Percentiles rank a stretch among this genome's conserved stretches.
phyloP scores from a whole-genome alignment of 73 alveolate genomes.

The Symbiodinium natans region DNA sequence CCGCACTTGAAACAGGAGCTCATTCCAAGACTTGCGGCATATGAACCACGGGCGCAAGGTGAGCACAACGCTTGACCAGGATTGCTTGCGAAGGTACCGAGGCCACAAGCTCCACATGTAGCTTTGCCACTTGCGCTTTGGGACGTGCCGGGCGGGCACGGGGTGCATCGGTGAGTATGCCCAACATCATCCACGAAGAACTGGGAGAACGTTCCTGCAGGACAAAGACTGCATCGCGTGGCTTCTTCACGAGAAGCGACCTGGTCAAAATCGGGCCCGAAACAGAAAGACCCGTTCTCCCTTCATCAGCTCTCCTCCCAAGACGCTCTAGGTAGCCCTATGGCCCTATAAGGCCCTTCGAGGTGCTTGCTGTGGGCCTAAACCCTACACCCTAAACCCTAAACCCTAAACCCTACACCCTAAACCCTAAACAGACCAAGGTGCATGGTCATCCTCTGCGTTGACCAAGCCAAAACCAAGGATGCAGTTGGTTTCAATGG shows the following conservation, averaged over 20 bases:
- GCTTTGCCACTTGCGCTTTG: not conserved
- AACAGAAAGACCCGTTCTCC: not conserved
- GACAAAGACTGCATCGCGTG: conserved; percentile 8
- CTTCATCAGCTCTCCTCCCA: no score
- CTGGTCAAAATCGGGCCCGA: not conserved
- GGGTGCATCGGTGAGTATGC: conserved; percentile 39
- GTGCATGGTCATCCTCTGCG: not conserved
- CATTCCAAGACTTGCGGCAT: not conserved
- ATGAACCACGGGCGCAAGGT: not conserved
- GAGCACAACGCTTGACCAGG: not conserved
- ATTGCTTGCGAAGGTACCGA: not conserved
- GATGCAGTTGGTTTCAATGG: conserved; percentile 31
- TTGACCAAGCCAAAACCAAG: conserved; percentile 37
- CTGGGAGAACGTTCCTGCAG: conserved; percentile 24
- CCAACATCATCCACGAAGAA: not conserved
- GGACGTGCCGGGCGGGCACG: not conserved
- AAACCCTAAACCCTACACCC: no score
- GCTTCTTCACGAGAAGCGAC: conserved; percentile 37
- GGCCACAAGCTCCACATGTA: not conserved
- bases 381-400: no score
- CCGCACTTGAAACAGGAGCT: not conserved
- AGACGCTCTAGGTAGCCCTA: no score
- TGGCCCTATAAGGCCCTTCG: no score
- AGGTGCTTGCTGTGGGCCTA: no score
- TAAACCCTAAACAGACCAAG: not conserved